Evolutionary conservation across 306 rosid genomes (phyloP).

Genomic region (Cucurbita maxima): DNA sequence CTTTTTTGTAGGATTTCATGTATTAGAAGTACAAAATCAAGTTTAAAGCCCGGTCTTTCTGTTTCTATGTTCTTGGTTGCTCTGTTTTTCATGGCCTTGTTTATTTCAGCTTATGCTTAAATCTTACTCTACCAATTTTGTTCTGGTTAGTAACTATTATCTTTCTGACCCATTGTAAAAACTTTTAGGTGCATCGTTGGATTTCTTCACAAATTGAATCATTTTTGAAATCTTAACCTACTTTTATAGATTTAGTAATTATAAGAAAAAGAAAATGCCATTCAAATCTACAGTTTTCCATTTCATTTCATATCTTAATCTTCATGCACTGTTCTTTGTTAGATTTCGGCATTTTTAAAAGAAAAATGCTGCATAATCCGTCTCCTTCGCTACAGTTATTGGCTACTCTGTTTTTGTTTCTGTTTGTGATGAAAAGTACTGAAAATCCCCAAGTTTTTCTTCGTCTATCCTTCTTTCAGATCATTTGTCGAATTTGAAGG

Average conservation of each 20-base stretch:
- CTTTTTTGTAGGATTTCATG: background rate
- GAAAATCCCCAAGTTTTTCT: background rate
- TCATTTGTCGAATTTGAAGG: background rate
- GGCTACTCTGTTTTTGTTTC: background rate
- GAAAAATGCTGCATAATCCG: background rate
- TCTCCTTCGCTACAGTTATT: background rate
- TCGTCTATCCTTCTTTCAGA: background rate
- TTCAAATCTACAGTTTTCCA: background rate
- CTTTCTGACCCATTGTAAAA: background rate
- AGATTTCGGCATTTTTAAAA: background rate
- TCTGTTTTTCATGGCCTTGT: background rate
- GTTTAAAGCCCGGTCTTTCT: background rate
- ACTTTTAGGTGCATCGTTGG: background rate
- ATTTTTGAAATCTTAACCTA: background rate
- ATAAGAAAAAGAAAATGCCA: background rate
- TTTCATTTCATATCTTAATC: background rate
- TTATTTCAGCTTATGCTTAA: background rate
- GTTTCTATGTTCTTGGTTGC: background rate
- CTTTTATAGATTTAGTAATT: background rate
- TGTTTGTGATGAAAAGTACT: background rate
- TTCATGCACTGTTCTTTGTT: background rate
- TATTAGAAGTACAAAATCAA: background rate
- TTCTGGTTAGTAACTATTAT: background rate
- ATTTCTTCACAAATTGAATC: background rate
- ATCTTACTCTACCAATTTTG: background rate